Evolutionary conservation across 345 rosid species (phyloP), one percentile per base, ranked within the genome.

Genomic region (Geranium brycei): DNA sequence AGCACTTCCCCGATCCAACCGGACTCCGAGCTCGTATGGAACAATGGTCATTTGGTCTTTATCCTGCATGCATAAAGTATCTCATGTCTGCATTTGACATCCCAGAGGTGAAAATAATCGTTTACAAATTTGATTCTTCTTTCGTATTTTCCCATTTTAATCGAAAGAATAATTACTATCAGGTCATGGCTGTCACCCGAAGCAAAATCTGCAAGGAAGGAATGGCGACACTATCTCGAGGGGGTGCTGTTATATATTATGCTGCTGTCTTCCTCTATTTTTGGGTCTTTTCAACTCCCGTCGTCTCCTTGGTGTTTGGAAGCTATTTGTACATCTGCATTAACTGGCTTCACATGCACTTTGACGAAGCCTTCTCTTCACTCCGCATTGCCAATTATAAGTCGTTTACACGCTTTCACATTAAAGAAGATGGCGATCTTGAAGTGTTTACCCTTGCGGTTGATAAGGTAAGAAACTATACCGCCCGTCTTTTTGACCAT

Each of bases 1-100:
- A 93, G 77, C 99, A 93, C 77, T 93, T 93, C 72, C 99, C 99
- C 0, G 99, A 93, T 78, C 99, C 99, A 62, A 90, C 96, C 64
- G 99, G 97, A 57, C 99, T 93, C 76, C 83, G 97, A 76, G 78
- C 87, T 30, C 91, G 99, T 63, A 85, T 93, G 1, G 99, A 93
- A 68, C 96, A 93, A 67, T 93, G 99, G 99, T 90, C 99, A 18
- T 85, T 83, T 79, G 99, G 99, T 65, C 88, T 93, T 35, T 93
- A 93, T 82, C 99, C 99, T 1, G 99, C 99, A 0, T 93, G 99
- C 70, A 90, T 93, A 69, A 93, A 93, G 81, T 93, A 93, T 79
- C 95, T 90, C 59, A 93, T 93, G 99, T 87, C 99, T 60, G 97
- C 96, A 59, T 93, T 93, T 72, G 99, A 93, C 73, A 78, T 93